A percentile compares a stretch with the other conserved stretches of the same genome.
phyloP scores from a whole-genome alignment of 2,329 filamentous ascomycete species.

The Elsinoe ampelina region DNA sequence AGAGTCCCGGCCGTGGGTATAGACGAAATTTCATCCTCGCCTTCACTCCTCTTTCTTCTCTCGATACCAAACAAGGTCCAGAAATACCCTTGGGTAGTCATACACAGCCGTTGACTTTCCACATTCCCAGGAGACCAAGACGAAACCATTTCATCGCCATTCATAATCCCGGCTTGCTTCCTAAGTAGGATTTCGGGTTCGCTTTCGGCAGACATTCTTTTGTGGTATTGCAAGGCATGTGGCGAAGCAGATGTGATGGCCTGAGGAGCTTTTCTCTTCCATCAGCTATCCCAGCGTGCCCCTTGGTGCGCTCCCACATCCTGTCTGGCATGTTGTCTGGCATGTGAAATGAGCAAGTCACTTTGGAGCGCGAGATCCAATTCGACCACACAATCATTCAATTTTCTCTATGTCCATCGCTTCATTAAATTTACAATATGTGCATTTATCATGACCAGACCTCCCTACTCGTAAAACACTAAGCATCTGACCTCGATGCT shows the following conservation, averaged over 20 bases:
- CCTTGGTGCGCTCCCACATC: too few species aligned
- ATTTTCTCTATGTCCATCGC: background rate
- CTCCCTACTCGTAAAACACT: constrained; percentile 51
- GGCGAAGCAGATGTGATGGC: background rate
- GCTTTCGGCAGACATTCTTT: constrained; percentile 11
- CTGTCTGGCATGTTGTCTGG: too few species aligned
- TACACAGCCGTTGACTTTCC: constrained; percentile 12
- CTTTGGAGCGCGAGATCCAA: background rate
- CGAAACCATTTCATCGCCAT: background rate
- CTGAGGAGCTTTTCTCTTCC: background rate
- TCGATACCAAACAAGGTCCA: constrained; percentile 11
- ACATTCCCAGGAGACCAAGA: constrained; percentile 14
- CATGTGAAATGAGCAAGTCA: too few species aligned
- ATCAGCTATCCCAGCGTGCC: too few species aligned
- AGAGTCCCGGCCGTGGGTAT: background rate
- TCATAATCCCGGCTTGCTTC: constrained; percentile 13
- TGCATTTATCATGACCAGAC: background rate
- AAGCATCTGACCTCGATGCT: constrained; percentile 48
- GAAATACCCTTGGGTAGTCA: constrained; percentile 14
- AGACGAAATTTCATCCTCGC: background rate
- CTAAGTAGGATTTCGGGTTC: constrained; percentile 9
- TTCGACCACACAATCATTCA: background rate
- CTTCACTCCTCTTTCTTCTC: background rate
- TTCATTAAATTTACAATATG: background rate
- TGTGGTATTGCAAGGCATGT: background rate